These are phyloP conservation scores for Penicillium sp. DNA, from an alignment of 2,329 filamentous ascomycete genomes.

Conservation along the genomic window DNA sequence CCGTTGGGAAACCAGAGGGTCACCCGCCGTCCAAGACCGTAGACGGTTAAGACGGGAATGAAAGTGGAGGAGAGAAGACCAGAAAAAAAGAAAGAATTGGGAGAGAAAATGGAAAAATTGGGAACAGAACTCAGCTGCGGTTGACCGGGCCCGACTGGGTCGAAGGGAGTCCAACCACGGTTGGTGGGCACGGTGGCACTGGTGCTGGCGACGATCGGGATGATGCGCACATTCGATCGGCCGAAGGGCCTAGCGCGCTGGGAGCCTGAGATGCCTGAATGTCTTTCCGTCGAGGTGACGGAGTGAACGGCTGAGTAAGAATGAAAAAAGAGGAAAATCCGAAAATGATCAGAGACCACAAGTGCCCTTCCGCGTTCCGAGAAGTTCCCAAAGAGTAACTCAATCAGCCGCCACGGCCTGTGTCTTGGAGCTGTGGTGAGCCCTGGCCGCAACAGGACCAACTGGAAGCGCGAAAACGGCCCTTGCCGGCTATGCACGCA, in stretches of 20 bases:
- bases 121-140: constrained; percentile 26
- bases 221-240: constrained; percentile 39
- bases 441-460: constrained; percentile 8
- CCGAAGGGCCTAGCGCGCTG: constrained; percentile 3
- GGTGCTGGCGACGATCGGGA: constrained; percentile 36
- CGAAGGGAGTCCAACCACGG: constrained; percentile 33
- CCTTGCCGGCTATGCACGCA: constrained; percentile 43
- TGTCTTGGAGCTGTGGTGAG: background rate
- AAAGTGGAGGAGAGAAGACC: constrained; percentile 11
- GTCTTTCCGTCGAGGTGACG: background rate
- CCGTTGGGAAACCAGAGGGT: constrained; percentile 11
- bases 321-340: background rate
- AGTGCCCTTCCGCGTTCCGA: constrained; percentile 19
- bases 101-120: constrained; percentile 15
- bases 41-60: constrained; percentile 13
- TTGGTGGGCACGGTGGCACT: constrained; percentile 32
- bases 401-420: background rate
- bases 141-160: constrained; percentile 20
- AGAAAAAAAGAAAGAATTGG: constrained; percentile 20
- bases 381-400: background rate
- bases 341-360: background rate
- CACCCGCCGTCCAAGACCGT: constrained; percentile 5
- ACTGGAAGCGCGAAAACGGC: constrained; percentile 9
- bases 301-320: background rate
- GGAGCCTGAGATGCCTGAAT: background rate